Evolutionary conservation across 148 eudicot genomes (phyloP).

Genomic region (Chenopodium quinoa): DNA sequence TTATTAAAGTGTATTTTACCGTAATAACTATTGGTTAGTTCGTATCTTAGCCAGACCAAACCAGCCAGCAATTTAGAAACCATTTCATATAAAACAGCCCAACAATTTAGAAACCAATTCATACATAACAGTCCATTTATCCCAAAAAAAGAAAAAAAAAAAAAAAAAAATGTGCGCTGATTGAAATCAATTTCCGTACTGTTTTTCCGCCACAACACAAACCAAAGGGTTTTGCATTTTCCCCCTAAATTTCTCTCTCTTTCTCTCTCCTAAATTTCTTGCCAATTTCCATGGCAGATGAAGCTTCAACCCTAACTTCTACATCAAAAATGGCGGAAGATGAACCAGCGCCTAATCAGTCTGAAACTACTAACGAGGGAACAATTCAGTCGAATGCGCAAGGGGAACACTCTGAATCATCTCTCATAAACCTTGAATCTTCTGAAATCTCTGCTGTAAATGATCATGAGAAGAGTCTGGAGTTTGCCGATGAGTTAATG

Average conservation of each 20-base stretch:
- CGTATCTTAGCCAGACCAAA: too few relatives aligned
- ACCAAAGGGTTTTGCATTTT: slow-evolving; percentile 14
- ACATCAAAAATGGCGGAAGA: slow-evolving; percentile 23
- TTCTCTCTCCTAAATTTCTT: not conserved
- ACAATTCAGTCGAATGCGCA: slow-evolving; percentile 37
- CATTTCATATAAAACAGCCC: too few relatives aligned
- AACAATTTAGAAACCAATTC: too few relatives aligned
- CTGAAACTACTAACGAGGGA: slow-evolving; percentile 42
- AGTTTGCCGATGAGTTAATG: slow-evolving; percentile 62
- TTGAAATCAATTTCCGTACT: slow-evolving; percentile 15
- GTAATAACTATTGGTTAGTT: too few relatives aligned
- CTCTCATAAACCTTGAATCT: slow-evolving; percentile 37
- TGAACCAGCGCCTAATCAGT: slow-evolving; percentile 22
- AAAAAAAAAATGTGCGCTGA: not conserved
- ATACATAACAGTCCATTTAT: too few relatives aligned
- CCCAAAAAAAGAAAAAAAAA: too few relatives aligned
- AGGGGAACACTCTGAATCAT: slow-evolving; percentile 43
- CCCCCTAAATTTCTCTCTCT: not conserved
- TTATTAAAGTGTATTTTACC: too few relatives aligned
- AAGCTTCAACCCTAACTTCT: slow-evolving; percentile 9
- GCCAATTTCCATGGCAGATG: slow-evolving; percentile 29
- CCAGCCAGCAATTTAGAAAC: too few relatives aligned
- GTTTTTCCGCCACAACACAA: slow-evolving; percentile 14
- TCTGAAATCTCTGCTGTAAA: slow-evolving; percentile 24
- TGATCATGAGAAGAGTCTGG: slow-evolving; percentile 45